Percentiles rank a stretch among this genome's conserved stretches.
Evolutionary conservation across 2,329 filamentous ascomycete species (phyloP).

Genomic region (Rutstroemia sp.): DNA sequence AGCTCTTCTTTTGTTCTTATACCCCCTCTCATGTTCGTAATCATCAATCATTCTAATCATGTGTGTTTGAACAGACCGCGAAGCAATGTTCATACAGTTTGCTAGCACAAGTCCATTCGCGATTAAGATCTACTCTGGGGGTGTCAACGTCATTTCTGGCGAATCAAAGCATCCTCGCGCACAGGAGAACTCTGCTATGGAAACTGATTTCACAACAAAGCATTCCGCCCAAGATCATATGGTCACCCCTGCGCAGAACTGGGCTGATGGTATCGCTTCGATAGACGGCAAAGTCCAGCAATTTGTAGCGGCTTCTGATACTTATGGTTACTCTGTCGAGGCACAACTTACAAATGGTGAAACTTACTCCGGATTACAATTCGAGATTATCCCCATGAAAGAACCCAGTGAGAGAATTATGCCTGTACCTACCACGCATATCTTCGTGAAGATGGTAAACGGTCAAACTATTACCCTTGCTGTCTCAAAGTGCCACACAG

Average conservation of each 20-base stretch:
- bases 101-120: constrained; percentile 24
- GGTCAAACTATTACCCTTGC: constrained; percentile 56
- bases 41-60: not conserved
- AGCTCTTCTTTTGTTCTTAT: not conserved
- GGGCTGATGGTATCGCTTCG: constrained; percentile 14
- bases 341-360: constrained; percentile 4
- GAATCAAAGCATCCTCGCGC: not conserved
- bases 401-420: not conserved
- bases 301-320: constrained; percentile 4
- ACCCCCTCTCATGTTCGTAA: not conserved
- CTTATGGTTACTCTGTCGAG: constrained; percentile 10
- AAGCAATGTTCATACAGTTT: constrained; percentile 38
- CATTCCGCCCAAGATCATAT: constrained; percentile 34
- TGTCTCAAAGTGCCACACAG: not conserved
- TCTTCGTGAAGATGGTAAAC: constrained; percentile 61
- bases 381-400: constrained; percentile 3
- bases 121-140: constrained; percentile 34
- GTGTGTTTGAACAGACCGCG: constrained; percentile 25
- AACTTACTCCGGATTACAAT: constrained; percentile 1
- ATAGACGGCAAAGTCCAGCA: constrained; percentile 13
- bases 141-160: constrained; percentile 37
- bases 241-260: not conserved
- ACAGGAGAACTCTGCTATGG: not conserved
- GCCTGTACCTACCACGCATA: constrained; percentile 43
- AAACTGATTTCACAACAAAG: constrained; percentile 10